A percentile compares a stretch with the other conserved stretches of the same genome.
Evolutionary conservation across 306 rosid genomes (phyloP).

Genomic region (Luffa acutangula): DNA sequence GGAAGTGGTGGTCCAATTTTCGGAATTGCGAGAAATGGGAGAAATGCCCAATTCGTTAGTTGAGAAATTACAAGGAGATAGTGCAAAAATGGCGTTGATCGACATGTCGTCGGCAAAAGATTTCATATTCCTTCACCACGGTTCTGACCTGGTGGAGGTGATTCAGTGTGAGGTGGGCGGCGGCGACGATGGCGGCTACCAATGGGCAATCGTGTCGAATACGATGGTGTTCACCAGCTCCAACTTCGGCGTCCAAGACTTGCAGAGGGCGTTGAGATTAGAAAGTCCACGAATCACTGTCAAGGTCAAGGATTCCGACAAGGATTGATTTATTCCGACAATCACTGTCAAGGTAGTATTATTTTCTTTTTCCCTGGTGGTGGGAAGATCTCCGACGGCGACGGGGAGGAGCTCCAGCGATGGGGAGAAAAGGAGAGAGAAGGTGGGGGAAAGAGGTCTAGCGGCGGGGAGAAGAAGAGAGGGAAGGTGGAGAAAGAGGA

Average conservation of each 20-base stretch:
- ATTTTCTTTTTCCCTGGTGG: too few relatives aligned
- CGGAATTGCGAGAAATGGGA: slow-evolving; percentile 26
- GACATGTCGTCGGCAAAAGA: slow-evolving; percentile 27
- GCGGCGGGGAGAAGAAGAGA: too few relatives aligned
- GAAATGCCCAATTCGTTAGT: slow-evolving; percentile 59
- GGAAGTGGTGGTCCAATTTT: slow-evolving; percentile 28
- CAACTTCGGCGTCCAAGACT: slow-evolving; percentile 26
- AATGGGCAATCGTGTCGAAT: slow-evolving; percentile 41
- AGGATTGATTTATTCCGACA: not conserved
- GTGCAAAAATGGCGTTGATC: slow-evolving; percentile 26
- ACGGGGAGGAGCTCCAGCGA: too few relatives aligned
- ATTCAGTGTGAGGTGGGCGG: slow-evolving; percentile 31
- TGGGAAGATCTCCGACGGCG: too few relatives aligned
- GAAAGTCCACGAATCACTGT: not conserved
- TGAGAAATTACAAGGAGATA: slow-evolving; percentile 33
- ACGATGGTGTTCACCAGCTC: slow-evolving; percentile 37
- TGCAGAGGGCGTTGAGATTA: slow-evolving; percentile 11
- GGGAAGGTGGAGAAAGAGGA: too few relatives aligned
- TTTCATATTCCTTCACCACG: slow-evolving; percentile 33
- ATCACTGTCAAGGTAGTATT: not conserved
- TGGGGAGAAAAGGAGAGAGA: too few relatives aligned
- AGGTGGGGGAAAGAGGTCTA: too few relatives aligned
- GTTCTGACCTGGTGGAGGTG: slow-evolving; percentile 23
- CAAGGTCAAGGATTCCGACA: not conserved
- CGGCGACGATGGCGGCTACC: slow-evolving; percentile 13